phyloP scores from a whole-genome alignment of 2,329 filamentous ascomycete species.

The Lasiodiplodia theobromae region DNA sequence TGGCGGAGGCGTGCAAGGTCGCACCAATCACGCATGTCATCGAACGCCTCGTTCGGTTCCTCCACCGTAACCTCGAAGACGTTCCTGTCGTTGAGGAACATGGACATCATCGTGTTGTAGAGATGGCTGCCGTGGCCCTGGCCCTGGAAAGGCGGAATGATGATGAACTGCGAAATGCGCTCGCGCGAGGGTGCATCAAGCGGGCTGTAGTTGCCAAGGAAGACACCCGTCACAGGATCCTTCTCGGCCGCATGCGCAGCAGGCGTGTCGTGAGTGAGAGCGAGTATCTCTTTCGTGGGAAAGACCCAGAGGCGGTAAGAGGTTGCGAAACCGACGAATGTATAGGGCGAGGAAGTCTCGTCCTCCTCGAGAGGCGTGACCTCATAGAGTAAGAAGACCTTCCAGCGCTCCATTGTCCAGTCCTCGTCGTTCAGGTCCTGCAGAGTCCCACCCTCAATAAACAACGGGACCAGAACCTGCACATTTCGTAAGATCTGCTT shows the following conservation, averaged over 20 bases:
- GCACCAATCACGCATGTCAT: slow-evolving; percentile 77
- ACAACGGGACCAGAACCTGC: slow-evolving; percentile 83
- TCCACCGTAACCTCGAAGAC: slow-evolving; percentile 90
- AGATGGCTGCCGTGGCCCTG: slow-evolving; percentile 80
- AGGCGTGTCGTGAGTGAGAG: slow-evolving; percentile 37
- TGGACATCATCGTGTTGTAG: slow-evolving; percentile 79
- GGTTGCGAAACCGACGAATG: slow-evolving; percentile 87
- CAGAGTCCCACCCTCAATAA: slow-evolving; percentile 89
- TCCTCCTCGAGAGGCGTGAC: slow-evolving; percentile 43
- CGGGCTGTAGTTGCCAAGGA: slow-evolving; percentile 48
- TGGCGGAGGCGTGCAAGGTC: slow-evolving; percentile 72
- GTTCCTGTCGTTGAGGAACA: slow-evolving; percentile 70
- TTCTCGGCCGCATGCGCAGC: slow-evolving; percentile 36
- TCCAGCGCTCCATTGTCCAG: slow-evolving; percentile 82
- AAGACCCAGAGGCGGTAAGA: slow-evolving; percentile 83
- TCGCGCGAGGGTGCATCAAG: slow-evolving; percentile 75
- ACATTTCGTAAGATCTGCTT: slow-evolving; percentile 77
- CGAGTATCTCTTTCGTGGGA: slow-evolving; percentile 55
- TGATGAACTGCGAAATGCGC: slow-evolving; percentile 90
- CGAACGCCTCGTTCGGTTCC: slow-evolving; percentile 88
- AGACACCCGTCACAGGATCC: slow-evolving; percentile 9
- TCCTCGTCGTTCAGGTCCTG: slow-evolving; percentile 74
- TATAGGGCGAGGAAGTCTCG: slow-evolving; percentile 59
- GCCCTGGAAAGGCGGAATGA: slow-evolving; percentile 85
- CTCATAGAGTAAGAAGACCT: slow-evolving; percentile 76